phyloP scores from a whole-genome alignment of 495 filamentous ascomycete species.

The Geopyxis carbonaria region DNA sequence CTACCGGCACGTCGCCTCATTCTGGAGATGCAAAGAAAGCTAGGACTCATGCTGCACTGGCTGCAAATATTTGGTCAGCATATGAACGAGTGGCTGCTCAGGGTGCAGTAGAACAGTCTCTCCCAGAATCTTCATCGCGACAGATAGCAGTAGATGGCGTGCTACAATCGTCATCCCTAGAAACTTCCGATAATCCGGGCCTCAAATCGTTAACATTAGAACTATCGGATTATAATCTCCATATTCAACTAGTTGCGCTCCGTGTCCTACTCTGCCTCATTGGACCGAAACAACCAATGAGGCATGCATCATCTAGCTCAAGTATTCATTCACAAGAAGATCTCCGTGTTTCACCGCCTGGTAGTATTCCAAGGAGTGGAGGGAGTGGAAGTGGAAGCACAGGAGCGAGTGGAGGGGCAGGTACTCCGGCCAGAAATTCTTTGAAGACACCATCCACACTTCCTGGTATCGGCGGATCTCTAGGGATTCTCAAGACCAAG shows the following conservation, averaged over 20 bases:
- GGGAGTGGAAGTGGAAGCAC: background rate
- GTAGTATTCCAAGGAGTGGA: constrained; percentile 13
- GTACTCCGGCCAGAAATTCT: constrained; percentile 1
- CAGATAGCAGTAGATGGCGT: background rate
- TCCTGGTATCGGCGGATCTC: background rate
- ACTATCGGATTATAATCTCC: constrained; percentile 23
- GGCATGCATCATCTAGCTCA: constrained; percentile 9
- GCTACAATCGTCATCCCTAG: too few relatives aligned
- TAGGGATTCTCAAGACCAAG: constrained; percentile 26
- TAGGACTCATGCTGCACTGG: constrained; percentile 24
- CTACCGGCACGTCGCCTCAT: constrained; percentile 23
- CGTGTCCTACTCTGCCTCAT: constrained; percentile 25
- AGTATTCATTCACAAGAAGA: constrained; percentile 21
- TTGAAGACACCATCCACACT: background rate
- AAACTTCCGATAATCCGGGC: background rate
- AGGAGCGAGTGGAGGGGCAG: background rate
- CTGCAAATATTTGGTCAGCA: constrained; percentile 22
- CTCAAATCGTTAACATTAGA: constrained; percentile 26
- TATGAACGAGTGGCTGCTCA: constrained; percentile 21
- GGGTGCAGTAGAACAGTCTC: constrained; percentile 18
- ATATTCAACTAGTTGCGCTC: constrained; percentile 23
- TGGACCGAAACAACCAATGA: constrained; percentile 16
- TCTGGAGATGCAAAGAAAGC: constrained; percentile 24
- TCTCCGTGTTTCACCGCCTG: constrained; percentile 9
- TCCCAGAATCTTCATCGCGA: constrained; percentile 5